Conservation (phyloP, 2,329 filamentous ascomycete genomes). For the Colletotrichum filicis region DNA sequence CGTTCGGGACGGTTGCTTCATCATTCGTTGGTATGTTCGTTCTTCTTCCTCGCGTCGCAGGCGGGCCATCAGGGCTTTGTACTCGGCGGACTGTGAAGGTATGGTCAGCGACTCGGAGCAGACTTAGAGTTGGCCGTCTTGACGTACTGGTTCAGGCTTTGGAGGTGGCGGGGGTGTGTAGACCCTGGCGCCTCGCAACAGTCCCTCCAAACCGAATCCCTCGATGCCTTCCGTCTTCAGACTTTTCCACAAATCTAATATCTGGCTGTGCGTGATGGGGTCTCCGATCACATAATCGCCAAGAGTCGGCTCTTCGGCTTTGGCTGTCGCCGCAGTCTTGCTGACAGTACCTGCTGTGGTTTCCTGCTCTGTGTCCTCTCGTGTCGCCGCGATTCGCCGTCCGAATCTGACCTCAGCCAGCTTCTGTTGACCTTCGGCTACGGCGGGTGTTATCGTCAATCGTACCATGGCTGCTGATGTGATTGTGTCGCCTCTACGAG, state of each 20-base stretch:
- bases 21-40: constrained; percentile 84
- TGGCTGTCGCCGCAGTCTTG: neutral
- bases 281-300: constrained; percentile 65
- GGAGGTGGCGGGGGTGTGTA: constrained; percentile 84
- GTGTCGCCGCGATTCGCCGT: constrained; percentile 22
- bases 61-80: constrained; percentile 86
- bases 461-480: constrained; percentile 70
- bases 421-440: constrained; percentile 69
- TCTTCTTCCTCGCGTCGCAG: constrained; percentile 87
- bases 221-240: constrained; percentile 51
- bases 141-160: constrained; percentile 79
- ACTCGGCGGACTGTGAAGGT: constrained; percentile 74
- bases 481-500: neutral
- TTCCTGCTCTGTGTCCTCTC: neutral
- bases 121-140: neutral
- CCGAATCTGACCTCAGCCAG: constrained; percentile 39
- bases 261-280: constrained; percentile 77
- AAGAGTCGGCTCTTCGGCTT: constrained; percentile 59
- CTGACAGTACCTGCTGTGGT: neutral
- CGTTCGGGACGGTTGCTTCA: constrained; percentile 65
- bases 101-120: constrained; percentile 6
- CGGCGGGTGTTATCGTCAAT: constrained; percentile 78
- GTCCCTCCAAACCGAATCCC: constrained; percentile 69
- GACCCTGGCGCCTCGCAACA: constrained; percentile 77
- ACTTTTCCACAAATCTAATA: constrained; percentile 70